Conservation (phyloP, 2,329 filamentous ascomycete genomes). For the Nigrograna mackinnonii region DNA sequence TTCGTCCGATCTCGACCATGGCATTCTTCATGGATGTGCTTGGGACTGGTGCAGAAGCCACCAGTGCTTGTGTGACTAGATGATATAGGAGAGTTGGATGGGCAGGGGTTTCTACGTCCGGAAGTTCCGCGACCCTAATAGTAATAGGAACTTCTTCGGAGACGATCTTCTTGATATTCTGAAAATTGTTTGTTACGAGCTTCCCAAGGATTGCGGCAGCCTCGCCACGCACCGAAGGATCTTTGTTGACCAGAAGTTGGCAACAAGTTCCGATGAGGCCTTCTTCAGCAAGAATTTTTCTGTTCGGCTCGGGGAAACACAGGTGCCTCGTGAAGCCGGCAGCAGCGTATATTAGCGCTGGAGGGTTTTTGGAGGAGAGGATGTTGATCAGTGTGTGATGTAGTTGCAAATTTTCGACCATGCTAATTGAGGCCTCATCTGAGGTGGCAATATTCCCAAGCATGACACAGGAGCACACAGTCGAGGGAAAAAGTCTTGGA, state of each 20-base stretch:
- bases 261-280: conserved; percentile 35
- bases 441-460: conserved; percentile 43
- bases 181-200: conserved; percentile 31
- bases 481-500: conserved; percentile 23
- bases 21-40: conserved; percentile 44
- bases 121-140: conserved; percentile 9
- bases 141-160: conserved; percentile 20
- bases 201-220: conserved; percentile 38
- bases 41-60: conserved; percentile 32
- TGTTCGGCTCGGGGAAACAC: conserved; percentile 36
- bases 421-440: conserved; percentile 34
- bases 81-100: conserved; percentile 28
- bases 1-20: conserved; percentile 36
- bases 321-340: conserved; percentile 42
- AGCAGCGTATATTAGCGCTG: conserved; percentile 38
- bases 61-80: conserved; percentile 32
- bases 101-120: conserved; percentile 16
- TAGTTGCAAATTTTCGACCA: conserved; percentile 36
- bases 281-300: conserved; percentile 29
- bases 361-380: conserved; percentile 25
- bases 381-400: conserved; percentile 33
- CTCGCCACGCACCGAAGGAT: conserved; percentile 38
- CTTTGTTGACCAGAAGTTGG: conserved; percentile 25
- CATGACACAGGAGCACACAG: conserved; percentile 39
- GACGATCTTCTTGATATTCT: conserved; percentile 34